Evolutionary conservation across 192 early-diverging fungal genomes (phyloP), one percentile per base, ranked within the genome.

Genomic region (Phlyctochytrium arcticum): DNA sequence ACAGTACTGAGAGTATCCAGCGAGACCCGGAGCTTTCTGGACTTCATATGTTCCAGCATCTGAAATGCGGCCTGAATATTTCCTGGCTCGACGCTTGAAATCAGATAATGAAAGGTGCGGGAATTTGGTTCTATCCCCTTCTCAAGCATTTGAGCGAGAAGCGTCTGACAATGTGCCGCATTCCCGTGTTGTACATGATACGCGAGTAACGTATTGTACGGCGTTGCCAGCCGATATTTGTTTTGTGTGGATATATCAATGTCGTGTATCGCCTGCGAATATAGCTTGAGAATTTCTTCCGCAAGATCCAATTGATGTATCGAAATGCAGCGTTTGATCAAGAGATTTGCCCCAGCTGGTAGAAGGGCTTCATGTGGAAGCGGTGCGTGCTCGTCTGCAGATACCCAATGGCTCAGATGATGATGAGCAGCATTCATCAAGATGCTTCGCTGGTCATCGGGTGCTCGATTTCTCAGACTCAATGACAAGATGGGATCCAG

Each of bases 271-370:
- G 4, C 19, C 34, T 12, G 29, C 54, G 21, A n/a, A 31, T 65
- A 65, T 56, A n/a, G 53, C 4, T 44, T 31, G 39, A 65, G 24
- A 4, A 65, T 54, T 19, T 4, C 23, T 31, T 54, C 21, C 19
- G 63, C 63, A 10, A 65, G 37, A 44, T 65, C 63, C 19, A 53
- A 24, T n/a, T n/a, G n/a, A n/a, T n/a, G n/a, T n/a, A n/a, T n/a
- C n/a, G n/a, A n/a, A n/a, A n/a, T n/a, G n/a, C n/a, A n/a, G n/a
- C n/a, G n/a, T n/a, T n/a, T n/a, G n/a, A n/a, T n/a, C n/a, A n/a
- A n/a, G n/a, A n/a, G n/a, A n/a, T n/a, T n/a, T n/a, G n/a, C n/a
- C n/a, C n/a, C n/a, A n/a, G n/a, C n/a, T n/a, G n/a, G n/a, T n/a
- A n/a, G n/a, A n/a, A n/a, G n/a, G n/a, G n/a, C n/a, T n/a, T n/a